phyloP scores from a whole-genome alignment of 2,329 filamentous ascomycete genomes.

The Pseudogymnoascus sp. region DNA sequence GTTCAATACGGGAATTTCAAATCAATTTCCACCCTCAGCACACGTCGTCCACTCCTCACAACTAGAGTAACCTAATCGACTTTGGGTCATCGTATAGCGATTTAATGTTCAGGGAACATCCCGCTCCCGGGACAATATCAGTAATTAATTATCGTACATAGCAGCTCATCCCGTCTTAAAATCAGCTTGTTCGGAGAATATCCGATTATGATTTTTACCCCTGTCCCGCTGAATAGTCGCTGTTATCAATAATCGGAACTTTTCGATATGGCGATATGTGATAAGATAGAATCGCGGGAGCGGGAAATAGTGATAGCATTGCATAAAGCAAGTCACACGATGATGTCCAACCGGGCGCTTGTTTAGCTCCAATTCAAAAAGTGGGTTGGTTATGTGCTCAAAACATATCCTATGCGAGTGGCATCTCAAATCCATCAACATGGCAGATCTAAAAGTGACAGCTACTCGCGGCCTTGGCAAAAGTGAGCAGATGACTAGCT shows the following conservation, averaged over 20 bases:
- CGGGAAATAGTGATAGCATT: neutral
- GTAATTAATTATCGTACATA: neutral
- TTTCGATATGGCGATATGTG: neutral
- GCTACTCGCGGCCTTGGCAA: neutral
- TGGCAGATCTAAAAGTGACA: neutral
- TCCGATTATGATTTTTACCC: neutral
- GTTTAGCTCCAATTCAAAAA: neutral
- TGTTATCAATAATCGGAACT: neutral
- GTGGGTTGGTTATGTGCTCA: neutral
- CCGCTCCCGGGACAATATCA: neutral
- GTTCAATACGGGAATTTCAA: neutral
- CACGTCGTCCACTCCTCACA: neutral
- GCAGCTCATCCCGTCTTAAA: neutral
- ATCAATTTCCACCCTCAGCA: neutral
- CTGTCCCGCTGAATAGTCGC: neutral
- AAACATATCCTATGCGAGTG: neutral
- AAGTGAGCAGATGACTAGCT: slow-evolving; percentile 1
- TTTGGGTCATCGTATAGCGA: neutral
- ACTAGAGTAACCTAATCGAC: neutral
- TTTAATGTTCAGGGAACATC: neutral
- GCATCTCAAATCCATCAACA: neutral
- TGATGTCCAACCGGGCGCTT: neutral
- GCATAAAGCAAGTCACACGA: slow-evolving; percentile 1
- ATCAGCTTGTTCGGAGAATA: neutral
- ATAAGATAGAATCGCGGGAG: neutral